phyloP scores from a whole-genome alignment of 1,139 yeast species.

The Blastobotrys proliferans region DNA sequence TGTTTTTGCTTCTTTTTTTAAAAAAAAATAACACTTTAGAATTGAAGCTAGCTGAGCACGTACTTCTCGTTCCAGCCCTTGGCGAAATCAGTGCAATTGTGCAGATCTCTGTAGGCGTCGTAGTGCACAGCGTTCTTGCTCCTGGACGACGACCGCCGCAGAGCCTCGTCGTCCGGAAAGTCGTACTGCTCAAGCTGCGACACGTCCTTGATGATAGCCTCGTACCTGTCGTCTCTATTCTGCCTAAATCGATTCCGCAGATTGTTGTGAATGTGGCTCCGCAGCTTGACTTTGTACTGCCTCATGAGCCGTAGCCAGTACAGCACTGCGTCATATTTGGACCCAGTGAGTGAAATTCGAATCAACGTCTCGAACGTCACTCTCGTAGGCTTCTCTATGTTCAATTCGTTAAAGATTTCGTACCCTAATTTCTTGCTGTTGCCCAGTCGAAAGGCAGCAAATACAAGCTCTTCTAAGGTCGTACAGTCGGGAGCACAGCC shows the following conservation, averaged over 20 bases:
- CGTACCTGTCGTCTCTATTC: conserved; percentile 14
- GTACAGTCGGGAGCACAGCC: conserved; percentile 23
- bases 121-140: conserved; percentile 12
- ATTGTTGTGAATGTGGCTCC: conserved; percentile 22
- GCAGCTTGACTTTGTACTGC: conserved; percentile 17
- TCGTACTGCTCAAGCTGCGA: conserved; percentile 8
- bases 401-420: conserved; percentile 26
- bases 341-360: conserved; percentile 28
- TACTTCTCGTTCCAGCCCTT: conserved; percentile 19
- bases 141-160: conserved; percentile 14
- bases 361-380: conserved; percentile 27
- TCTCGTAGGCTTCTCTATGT: conserved; percentile 19
- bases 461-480: conserved; percentile 29
- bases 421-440: conserved; percentile 31
- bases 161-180: conserved; percentile 19
- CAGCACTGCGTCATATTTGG: conserved; percentile 19
- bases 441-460: conserved; percentile 29
- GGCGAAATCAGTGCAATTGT: conserved; percentile 19
- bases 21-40: not conserved
- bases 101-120: conserved; percentile 18
- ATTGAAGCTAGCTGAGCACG: no score
- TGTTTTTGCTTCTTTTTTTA: not conserved
- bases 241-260: conserved; percentile 19
- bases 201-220: conserved; percentile 9
- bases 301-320: conserved; percentile 29